These are phyloP conservation scores for Cyphellophora attinorum DNA, from an alignment of 2,329 filamentous ascomycete species.

Conservation along the genomic window DNA sequence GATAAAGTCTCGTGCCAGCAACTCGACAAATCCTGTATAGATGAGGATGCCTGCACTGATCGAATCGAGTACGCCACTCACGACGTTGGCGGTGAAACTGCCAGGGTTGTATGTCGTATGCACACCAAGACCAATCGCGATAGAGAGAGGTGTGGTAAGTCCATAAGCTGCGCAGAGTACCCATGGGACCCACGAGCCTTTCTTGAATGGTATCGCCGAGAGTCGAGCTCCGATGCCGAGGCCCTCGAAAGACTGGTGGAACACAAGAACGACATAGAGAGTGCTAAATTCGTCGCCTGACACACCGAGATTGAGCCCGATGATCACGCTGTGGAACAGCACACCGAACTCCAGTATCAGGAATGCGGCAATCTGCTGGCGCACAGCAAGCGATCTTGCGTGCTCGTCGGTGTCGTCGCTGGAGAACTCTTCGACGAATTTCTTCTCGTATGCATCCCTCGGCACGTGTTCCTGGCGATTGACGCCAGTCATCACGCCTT, in stretches of 20 bases:
- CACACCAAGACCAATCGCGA: conserved; percentile 40
- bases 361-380: conserved; percentile 27
- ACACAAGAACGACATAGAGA: conserved; percentile 51
- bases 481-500: not conserved
- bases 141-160: conserved; percentile 42
- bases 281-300: conserved; percentile 47
- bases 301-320: conserved; percentile 54
- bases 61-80: conserved; percentile 38
- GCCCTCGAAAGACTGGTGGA: conserved; percentile 56
- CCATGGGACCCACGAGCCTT: conserved; percentile 37
- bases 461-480: not conserved
- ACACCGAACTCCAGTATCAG: conserved; percentile 50
- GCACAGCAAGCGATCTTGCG: not conserved
- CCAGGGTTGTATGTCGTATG: conserved; percentile 33
- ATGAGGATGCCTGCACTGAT: conserved; percentile 41
- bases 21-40: conserved; percentile 41
- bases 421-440: not conserved
- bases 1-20: conserved; percentile 41
- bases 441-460: not conserved
- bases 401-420: not conserved
- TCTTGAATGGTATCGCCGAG: conserved; percentile 42
- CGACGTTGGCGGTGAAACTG: conserved; percentile 32
- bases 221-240: conserved; percentile 54
- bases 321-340: conserved; percentile 56
- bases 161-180: conserved; percentile 39